phyloP scores from a whole-genome alignment of 2,329 filamentous ascomycete species.

The Xylariaceae sp. region DNA sequence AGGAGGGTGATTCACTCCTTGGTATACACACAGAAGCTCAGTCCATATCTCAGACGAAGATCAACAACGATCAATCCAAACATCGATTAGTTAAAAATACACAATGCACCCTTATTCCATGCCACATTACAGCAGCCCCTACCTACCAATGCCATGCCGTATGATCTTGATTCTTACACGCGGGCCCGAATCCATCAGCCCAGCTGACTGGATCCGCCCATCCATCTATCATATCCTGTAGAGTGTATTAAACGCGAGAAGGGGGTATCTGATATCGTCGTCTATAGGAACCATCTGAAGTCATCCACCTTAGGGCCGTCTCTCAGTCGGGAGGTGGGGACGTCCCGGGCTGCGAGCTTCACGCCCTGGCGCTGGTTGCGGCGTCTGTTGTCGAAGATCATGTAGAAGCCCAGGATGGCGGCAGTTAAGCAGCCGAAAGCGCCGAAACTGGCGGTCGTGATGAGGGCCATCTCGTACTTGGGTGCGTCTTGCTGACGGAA shows the following conservation, averaged over 20 bases:
- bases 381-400: slow-evolving; percentile 59
- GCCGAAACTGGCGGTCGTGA: slow-evolving; percentile 60
- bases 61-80: too few relatives aligned
- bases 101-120: too few relatives aligned
- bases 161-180: too few relatives aligned
- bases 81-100: too few relatives aligned
- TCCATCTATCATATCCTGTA: not conserved
- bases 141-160: too few relatives aligned
- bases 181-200: too few relatives aligned
- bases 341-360: slow-evolving; percentile 49
- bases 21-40: too few relatives aligned
- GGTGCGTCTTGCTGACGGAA: slow-evolving; percentile 59
- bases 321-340: slow-evolving; percentile 51
- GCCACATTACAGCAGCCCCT: too few relatives aligned
- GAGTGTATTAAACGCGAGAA: not conserved
- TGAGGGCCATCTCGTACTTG: slow-evolving; percentile 61
- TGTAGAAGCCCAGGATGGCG: slow-evolving; percentile 53
- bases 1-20: too few relatives aligned
- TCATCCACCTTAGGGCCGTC: slow-evolving; percentile 49
- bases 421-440: slow-evolving; percentile 53
- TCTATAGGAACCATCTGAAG: slow-evolving; percentile 53
- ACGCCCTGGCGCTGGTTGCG: slow-evolving; percentile 53
- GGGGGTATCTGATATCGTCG: not conserved
- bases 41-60: too few relatives aligned
- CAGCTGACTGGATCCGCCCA: too few relatives aligned